Evolutionary conservation across 2,329 filamentous ascomycete genomes (phyloP).

Genomic region (Graphiopsis chlorocephala): DNA sequence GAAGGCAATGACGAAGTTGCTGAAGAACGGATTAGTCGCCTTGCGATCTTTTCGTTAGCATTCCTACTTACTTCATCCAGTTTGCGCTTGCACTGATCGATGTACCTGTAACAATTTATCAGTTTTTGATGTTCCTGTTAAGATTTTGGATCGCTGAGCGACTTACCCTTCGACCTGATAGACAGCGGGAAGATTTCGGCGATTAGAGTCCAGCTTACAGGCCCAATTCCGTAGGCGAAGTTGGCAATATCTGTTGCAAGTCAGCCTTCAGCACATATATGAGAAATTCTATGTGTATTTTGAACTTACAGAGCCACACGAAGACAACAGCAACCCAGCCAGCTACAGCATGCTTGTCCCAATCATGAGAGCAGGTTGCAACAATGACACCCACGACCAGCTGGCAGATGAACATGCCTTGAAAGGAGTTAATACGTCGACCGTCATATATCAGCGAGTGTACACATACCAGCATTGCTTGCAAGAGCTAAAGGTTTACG

Average conservation of each 20-base stretch:
- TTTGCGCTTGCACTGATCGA: constrained; percentile 37
- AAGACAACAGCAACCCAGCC: constrained; percentile 38
- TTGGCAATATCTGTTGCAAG: constrained; percentile 21
- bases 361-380: not conserved
- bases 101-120: constrained; percentile 41
- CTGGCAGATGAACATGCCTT: constrained; percentile 11
- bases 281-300: not conserved
- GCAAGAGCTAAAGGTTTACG: constrained; percentile 53
- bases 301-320: constrained; percentile 26
- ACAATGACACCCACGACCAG: constrained; percentile 27
- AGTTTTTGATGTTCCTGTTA: not conserved
- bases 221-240: constrained; percentile 56
- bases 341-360: constrained; percentile 26
- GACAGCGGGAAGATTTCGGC: constrained; percentile 63
- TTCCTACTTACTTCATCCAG: constrained; percentile 49
- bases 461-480: constrained; percentile 27
- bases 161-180: constrained; percentile 55
- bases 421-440: not conserved
- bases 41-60: too few species aligned
- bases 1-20: constrained; percentile 56
- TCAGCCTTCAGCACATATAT: not conserved
- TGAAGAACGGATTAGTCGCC: not conserved
- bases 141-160: not conserved
- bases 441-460: constrained; percentile 29
- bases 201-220: constrained; percentile 33